Evolutionary conservation across 768 basidiomycete genomes (phyloP), one percentile per base, ranked within the genome.

Genomic region (Hericium alpestre): DNA sequence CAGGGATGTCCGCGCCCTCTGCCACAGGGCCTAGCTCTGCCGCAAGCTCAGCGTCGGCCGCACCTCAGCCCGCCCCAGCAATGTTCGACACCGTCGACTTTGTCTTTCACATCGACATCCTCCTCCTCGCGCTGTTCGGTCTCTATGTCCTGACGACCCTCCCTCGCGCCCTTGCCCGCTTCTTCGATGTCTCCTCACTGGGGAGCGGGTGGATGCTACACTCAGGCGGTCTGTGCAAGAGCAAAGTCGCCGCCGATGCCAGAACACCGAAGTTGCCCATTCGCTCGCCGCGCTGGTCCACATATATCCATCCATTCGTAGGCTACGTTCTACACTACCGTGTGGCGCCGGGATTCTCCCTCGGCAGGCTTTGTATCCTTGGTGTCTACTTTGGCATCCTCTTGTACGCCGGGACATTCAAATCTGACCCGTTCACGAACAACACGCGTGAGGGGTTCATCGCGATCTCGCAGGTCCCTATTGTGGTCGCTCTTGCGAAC

Each of bases 401-500:
- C 37, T 54, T 71, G 16, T 72, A 73, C 53, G 71, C 69, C 5
- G 66, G 70, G 1, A 69, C 78, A 39, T 65, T 66, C 58, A 23
- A 51, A 22, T 70, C 70, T 46, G 64, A 72, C 48, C 70, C 72
- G 3, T 72, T 77, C 58, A 57, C 62, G 8, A 65, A 74, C 48
- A 61, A 67, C 11, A 2, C 61, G 22, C 69, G 76, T 10, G 61
- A 60, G 23, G 76, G 71, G 18, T 65, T 63, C 46, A 67, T 79
- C 6, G 71, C 70, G 16, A 66, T 74, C 53, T 74, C 76, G 4
- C 77, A 79, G 60, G 68, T 80, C 16, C 78, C 78, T 3, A 60
- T 75, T 25, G 69, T 78, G 6, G 69, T 75, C 56, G 60, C 69
- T 3, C 70, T 80, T 3, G 76, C 74, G 3, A 73, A 74, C 22